A percentile compares a stretch with the other conserved stretches of the same genome.
These are phyloP conservation scores for Torulaspora pretoriensis DNA, from an alignment of 1,139 yeast species.

Conservation along the genomic window DNA sequence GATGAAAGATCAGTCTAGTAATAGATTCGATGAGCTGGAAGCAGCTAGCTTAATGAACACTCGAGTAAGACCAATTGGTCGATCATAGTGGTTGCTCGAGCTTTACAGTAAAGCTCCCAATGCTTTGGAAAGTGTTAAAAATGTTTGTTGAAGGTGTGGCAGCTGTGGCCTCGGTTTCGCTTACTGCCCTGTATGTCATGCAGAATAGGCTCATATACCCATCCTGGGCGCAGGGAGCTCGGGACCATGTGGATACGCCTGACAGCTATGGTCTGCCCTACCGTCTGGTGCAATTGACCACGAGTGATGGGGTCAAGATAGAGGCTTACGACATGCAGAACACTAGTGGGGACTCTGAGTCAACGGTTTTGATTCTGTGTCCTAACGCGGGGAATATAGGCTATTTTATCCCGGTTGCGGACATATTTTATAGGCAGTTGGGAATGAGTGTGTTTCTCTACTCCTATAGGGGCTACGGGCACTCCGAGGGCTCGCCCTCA, in stretches of 20 bases:
- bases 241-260: constrained; percentile 75
- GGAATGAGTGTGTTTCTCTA: constrained; percentile 78
- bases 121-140: constrained; percentile 22
- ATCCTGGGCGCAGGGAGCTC: constrained; percentile 71
- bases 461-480: constrained; percentile 91
- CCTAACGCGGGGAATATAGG: constrained; percentile 99
- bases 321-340: constrained; percentile 46
- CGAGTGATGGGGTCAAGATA: constrained; percentile 61
- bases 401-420: constrained; percentile 79
- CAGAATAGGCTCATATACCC: constrained; percentile 79
- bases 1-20: neutral
- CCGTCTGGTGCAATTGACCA: constrained; percentile 55
- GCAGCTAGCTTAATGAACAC: neutral
- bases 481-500: constrained; percentile 70
- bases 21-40: neutral
- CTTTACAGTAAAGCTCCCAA: neutral
- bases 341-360: constrained; percentile 39
- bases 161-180: constrained; percentile 37
- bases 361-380: constrained; percentile 71
- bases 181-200: constrained; percentile 57
- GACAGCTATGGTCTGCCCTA: constrained; percentile 65
- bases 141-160: constrained; percentile 34
- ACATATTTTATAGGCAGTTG: constrained; percentile 59
- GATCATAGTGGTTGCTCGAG: neutral
- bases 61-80: neutral